phyloP scores from a whole-genome alignment of 352 stramenopile species.

The Pythium guiyangense region DNA sequence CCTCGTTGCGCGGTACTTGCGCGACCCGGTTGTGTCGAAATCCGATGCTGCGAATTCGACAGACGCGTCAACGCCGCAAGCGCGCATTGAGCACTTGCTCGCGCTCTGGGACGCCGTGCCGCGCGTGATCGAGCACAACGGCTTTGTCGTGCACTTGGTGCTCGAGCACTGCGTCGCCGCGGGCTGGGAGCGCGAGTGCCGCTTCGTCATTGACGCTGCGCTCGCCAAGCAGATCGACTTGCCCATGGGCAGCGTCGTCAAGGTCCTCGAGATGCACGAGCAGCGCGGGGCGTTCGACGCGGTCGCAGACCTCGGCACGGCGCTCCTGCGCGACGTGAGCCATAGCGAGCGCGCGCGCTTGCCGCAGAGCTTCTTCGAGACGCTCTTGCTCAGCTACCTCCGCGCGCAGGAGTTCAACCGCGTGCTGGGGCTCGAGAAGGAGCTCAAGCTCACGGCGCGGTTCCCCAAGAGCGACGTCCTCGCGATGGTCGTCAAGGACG shows the following conservation, averaged over 20 bases:
- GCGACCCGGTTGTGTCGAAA: background rate
- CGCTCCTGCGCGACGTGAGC: slow-evolving; percentile 7
- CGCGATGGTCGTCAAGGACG: slow-evolving; percentile 23
- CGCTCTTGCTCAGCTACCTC: slow-evolving; percentile 15
- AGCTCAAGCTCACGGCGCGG: slow-evolving; percentile 12
- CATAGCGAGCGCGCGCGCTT: slow-evolving; percentile 4
- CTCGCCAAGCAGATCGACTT: slow-evolving; percentile 14
- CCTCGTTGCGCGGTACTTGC: slow-evolving; percentile 13
- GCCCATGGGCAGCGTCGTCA: slow-evolving; percentile 18
- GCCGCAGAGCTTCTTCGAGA: slow-evolving; percentile 18
- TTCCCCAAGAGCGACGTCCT: slow-evolving; percentile 14
- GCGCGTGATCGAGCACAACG: slow-evolving; percentile 29
- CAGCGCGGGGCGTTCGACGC: slow-evolving; percentile 5
- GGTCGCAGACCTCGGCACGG: slow-evolving; percentile 7
- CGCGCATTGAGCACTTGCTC: slow-evolving; percentile 26
- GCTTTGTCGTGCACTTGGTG: slow-evolving; percentile 43
- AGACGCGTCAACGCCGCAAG: background rate
- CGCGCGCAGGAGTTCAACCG: slow-evolving; percentile 8
- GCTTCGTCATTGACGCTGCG: slow-evolving; percentile 14
- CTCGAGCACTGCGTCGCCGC: slow-evolving; percentile 29
- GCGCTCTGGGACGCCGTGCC: slow-evolving; percentile 28
- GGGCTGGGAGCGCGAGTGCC: slow-evolving; percentile 16
- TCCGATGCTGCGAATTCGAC: no score
- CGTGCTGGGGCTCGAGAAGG: slow-evolving; percentile 8
- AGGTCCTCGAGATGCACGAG: slow-evolving; percentile 15